A percentile compares a stretch with the other conserved stretches of the same genome.
Evolutionary conservation across 306 rosid species (phyloP).

Genomic region (Mucuna pruriens): DNA sequence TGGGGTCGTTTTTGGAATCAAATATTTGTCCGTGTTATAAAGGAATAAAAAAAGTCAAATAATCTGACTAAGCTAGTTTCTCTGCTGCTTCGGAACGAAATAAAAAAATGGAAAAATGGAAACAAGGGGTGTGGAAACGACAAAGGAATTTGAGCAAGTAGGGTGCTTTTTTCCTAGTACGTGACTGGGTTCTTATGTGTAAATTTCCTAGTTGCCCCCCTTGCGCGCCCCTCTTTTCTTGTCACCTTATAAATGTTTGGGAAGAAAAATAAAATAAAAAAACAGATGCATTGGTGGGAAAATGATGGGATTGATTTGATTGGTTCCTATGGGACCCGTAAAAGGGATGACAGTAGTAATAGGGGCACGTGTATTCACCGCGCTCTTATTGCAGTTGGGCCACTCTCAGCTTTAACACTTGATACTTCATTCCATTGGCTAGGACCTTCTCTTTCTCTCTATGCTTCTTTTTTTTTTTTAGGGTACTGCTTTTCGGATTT

Average conservation of each 20-base stretch:
- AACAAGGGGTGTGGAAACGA: not conserved
- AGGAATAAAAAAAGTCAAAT: constrained; percentile 47
- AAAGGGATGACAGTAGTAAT: not conserved
- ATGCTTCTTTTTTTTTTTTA: not conserved
- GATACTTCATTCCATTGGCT: constrained; percentile 20
- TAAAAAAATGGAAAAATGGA: not conserved
- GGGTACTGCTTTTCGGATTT: not conserved
- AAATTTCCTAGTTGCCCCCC: constrained; percentile 29
- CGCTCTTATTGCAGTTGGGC: constrained; percentile 40
- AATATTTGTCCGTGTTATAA: constrained; percentile 44
- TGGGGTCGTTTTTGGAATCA: constrained; percentile 41
- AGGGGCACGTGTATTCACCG: constrained; percentile 46
- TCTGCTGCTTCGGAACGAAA: constrained; percentile 33
- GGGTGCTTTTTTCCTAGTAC: constrained; percentile 33
- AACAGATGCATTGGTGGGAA: constrained; percentile 16
- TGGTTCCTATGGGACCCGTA: not conserved
- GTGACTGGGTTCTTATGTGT: constrained; percentile 55
- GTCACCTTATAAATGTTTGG: not conserved
- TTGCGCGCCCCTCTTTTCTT: constrained; percentile 5
- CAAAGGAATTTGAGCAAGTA: constrained; percentile 37
- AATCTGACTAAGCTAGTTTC: constrained; percentile 48
- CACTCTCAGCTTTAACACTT: not conserved
- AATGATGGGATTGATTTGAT: constrained; percentile 40
- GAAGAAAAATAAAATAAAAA: not conserved
- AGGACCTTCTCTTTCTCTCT: constrained; percentile 25